Percentiles rank a stretch among this genome's conserved stretches.
Evolutionary conservation across 1,284 basidiomycete genomes (phyloP).

Genomic region (Cerrena zonata): DNA sequence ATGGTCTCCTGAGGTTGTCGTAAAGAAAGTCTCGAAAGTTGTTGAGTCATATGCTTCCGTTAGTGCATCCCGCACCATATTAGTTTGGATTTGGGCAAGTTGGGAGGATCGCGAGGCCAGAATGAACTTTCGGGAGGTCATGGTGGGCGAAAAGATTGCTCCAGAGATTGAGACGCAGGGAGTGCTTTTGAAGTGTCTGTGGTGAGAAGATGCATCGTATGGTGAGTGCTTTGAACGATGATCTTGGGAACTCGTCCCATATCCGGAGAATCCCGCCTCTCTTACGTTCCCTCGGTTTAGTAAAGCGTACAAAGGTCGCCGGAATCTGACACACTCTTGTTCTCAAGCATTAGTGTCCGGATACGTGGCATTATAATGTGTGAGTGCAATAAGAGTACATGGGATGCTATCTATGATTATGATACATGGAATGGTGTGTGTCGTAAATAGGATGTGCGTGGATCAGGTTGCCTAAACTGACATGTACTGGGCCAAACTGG

Average conservation of each 20-base stretch:
- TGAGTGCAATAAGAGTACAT: background rate
- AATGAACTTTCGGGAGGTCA: slow-evolving; percentile 29
- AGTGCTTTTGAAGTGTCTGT: background rate
- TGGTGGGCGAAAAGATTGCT: background rate
- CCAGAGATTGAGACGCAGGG: background rate
- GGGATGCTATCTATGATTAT: background rate
- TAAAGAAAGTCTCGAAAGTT: slow-evolving; percentile 72
- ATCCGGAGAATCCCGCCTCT: background rate
- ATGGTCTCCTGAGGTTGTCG: slow-evolving; percentile 88
- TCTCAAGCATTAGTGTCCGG: background rate
- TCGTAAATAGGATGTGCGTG: background rate
- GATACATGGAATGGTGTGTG: background rate
- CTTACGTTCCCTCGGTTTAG: background rate
- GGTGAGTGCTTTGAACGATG: slow-evolving; percentile 1
- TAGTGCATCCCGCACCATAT: slow-evolving; percentile 62
- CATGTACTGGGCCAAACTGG: slow-evolving; percentile 73
- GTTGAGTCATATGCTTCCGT: slow-evolving; percentile 39
- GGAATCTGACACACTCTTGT: background rate
- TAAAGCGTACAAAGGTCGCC: background rate
- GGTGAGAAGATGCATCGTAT: background rate
- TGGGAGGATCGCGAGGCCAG: slow-evolving; percentile 83
- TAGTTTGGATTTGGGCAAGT: slow-evolving; percentile 83
- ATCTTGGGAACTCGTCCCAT: background rate
- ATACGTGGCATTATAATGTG: background rate
- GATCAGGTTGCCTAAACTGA: slow-evolving; percentile 32